Conservation (phyloP, 352 stramenopile genomes). For the Phytophthora litchii region DNA sequence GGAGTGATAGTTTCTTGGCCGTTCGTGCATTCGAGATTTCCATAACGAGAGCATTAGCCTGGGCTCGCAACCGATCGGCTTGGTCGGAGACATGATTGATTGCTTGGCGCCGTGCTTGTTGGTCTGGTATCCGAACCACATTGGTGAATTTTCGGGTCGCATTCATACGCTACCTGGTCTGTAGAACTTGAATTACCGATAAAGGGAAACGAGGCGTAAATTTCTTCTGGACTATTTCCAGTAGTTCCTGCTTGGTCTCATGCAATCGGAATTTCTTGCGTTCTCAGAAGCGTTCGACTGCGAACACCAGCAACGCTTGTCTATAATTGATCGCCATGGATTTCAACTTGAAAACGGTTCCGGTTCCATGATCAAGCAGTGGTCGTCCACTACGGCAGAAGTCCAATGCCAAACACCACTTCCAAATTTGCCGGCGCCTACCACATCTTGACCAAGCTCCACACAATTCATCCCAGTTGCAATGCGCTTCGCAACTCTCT, state of each 20-base stretch:
- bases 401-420: slow-evolving; percentile 1
- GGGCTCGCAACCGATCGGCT: slow-evolving; percentile 17
- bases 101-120: slow-evolving; percentile 3
- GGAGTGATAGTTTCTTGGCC: slow-evolving; percentile 23
- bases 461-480: background rate
- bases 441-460: too few species aligned
- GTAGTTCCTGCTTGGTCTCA: slow-evolving; percentile 7
- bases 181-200: background rate
- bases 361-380: slow-evolving; percentile 14
- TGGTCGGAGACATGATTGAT: slow-evolving; percentile 20
- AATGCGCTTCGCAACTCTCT: slow-evolving; percentile 17
- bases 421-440: slow-evolving; percentile 16
- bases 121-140: slow-evolving; percentile 1
- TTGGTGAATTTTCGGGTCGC: slow-evolving; percentile 13
- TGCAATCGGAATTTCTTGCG: slow-evolving; percentile 7
- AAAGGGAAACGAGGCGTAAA: too few species aligned
- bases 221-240: slow-evolving; percentile 8
- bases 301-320: background rate
- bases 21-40: slow-evolving; percentile 29
- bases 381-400: too few species aligned
- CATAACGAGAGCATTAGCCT: slow-evolving; percentile 23
- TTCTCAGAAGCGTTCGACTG: slow-evolving; percentile 30
- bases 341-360: slow-evolving; percentile 13
- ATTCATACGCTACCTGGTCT: slow-evolving; percentile 3
- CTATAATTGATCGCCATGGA: slow-evolving; percentile 18